Conservation (phyloP, 2,329 filamentous ascomycete species). For the Xylariomycetidae sp. region DNA sequence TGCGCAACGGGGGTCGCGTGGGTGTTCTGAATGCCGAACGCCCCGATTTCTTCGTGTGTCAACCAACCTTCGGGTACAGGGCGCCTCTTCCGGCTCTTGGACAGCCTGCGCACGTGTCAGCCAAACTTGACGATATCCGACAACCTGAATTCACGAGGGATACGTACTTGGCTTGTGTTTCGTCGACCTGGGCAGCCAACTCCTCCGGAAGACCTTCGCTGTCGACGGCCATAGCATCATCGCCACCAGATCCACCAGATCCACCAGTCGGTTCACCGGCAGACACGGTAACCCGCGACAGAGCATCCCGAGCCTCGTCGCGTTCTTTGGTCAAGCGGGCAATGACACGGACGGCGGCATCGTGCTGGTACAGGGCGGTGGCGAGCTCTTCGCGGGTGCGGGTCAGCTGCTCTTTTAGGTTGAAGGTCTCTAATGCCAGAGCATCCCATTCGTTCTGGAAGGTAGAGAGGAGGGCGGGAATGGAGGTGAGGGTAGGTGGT, state of each 20-base stretch:
- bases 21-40: constrained; percentile 39
- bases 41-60: constrained; percentile 61
- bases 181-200: constrained; percentile 67
- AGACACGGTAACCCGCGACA: constrained; percentile 77
- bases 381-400: constrained; percentile 91
- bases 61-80: constrained; percentile 81
- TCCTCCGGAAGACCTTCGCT: constrained; percentile 67
- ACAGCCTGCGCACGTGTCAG: constrained; percentile 53
- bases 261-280: too few species aligned
- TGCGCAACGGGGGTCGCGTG: constrained; percentile 42
- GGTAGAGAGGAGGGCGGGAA: constrained; percentile 85
- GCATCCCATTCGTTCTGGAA: constrained; percentile 99
- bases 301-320: constrained; percentile 83
- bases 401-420: constrained; percentile 78
- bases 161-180: constrained; percentile 71
- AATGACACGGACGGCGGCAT: constrained; percentile 94
- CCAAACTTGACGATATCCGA: constrained; percentile 2
- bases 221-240: constrained; percentile 92
- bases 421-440: constrained; percentile 84
- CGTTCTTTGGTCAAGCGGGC: constrained; percentile 84
- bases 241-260: constrained; percentile 44
- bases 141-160: constrained; percentile 8
- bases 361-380: constrained; percentile 91
- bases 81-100: constrained; percentile 84
- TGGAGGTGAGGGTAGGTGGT: constrained; percentile 90